Evolutionary conservation across 2,329 filamentous ascomycete species (phyloP).

Genomic region (Ceratocystis cacaofunesta): DNA sequence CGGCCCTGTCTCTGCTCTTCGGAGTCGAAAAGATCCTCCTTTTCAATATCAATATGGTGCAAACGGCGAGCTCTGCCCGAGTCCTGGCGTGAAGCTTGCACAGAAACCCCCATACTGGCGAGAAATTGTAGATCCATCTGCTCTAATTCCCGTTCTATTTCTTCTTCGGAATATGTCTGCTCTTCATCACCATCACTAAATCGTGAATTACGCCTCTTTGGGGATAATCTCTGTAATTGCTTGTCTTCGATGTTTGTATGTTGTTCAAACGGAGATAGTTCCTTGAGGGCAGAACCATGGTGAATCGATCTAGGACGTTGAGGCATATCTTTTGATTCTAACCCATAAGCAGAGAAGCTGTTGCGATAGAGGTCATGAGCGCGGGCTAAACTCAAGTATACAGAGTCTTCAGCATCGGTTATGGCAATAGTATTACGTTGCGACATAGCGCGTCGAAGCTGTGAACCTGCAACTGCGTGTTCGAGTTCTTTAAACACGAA

Average conservation of each 20-base stretch:
- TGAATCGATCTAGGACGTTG: background rate
- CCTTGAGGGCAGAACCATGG: background rate
- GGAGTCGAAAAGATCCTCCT: background rate
- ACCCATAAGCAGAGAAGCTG: background rate
- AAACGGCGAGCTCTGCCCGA: background rate
- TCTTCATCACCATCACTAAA: background rate
- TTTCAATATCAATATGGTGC: background rate
- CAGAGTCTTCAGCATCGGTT: background rate
- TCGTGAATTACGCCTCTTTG: background rate
- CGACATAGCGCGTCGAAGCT: background rate
- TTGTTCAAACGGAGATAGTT: background rate
- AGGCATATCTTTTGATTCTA: background rate
- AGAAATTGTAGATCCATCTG: conserved; percentile 1
- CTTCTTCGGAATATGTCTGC: background rate
- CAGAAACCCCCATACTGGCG: conserved; percentile 2
- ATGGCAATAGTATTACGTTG: background rate
- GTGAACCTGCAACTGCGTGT: background rate
- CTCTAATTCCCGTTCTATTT: background rate
- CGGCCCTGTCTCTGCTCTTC: background rate
- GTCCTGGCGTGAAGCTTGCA: conserved; percentile 25
- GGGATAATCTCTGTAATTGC: background rate
- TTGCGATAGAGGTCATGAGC: background rate
- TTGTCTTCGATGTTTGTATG: background rate
- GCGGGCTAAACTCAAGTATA: background rate
- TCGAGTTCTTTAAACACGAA: conserved; percentile 7